Evolutionary conservation across 768 basidiomycete species (phyloP).

Genomic region (Kwoniella bestiolae): DNA sequence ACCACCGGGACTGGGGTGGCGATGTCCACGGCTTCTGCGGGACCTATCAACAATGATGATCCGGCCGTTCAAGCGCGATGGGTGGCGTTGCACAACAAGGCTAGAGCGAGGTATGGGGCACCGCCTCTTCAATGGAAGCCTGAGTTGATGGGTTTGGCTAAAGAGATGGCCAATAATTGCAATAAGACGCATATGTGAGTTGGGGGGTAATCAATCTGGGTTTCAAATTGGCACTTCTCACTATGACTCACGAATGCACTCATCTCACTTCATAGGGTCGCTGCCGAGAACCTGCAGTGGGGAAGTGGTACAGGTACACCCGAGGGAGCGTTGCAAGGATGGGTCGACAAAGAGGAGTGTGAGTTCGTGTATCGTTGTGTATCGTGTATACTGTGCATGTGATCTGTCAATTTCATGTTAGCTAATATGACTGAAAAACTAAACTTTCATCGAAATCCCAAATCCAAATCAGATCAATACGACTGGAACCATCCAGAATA

Average conservation of each 20-base stretch:
- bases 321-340: constrained; percentile 17
- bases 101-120: constrained; percentile 14
- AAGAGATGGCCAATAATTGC: constrained; percentile 19
- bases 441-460: not conserved
- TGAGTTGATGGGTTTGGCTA: constrained; percentile 12
- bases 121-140: constrained; percentile 1
- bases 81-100: constrained; percentile 18
- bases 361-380: constrained; percentile 2
- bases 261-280: constrained; percentile 9
- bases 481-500: constrained; percentile 19
- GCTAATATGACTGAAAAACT: not conserved
- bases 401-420: not conserved
- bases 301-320: constrained; percentile 19
- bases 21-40: not conserved
- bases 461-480: constrained; percentile 7
- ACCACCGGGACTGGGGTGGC: not conserved
- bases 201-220: not conserved
- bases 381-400: not conserved
- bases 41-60: not conserved
- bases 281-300: constrained; percentile 25
- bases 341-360: constrained; percentile 21
- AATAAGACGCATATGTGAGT: constrained; percentile 25
- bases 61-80: constrained; percentile 4
- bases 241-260: not conserved
- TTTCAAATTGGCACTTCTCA: too few species aligned